Evolutionary conservation across 139 green algal species (phyloP).

Genomic region (Micractinium sp.): DNA sequence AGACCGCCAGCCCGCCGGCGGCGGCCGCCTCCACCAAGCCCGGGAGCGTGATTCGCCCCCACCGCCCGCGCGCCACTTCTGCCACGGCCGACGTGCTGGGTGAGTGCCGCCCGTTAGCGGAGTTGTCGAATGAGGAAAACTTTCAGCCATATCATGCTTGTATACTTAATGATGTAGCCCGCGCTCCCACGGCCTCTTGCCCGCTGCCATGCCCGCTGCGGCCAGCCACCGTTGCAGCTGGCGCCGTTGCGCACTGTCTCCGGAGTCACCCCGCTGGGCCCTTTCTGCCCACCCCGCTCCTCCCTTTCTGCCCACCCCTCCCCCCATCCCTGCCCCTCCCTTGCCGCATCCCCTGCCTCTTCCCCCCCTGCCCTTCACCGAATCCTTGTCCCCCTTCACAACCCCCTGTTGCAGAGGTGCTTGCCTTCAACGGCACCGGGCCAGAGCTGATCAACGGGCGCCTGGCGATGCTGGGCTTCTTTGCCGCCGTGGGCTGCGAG

Average conservation of each 20-base stretch:
- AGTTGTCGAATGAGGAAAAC: background rate
- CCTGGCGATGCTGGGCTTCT: constrained; percentile 61
- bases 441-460: constrained; percentile 69
- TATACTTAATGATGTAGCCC: background rate
- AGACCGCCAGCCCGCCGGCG: background rate
- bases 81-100: background rate
- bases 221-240: too few relatives aligned
- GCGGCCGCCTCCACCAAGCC: background rate
- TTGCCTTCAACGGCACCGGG: constrained; percentile 22
- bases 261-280: too few relatives aligned
- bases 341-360: background rate
- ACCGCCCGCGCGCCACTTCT: background rate
- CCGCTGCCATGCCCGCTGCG: background rate
- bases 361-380: background rate
- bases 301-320: background rate
- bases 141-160: background rate
- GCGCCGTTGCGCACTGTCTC: too few relatives aligned
- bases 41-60: background rate
- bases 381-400: background rate
- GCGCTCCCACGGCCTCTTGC: background rate
- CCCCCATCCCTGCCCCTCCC: too few relatives aligned
- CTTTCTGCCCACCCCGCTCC: background rate
- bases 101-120: background rate
- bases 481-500: constrained; percentile 68
- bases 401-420: constrained; percentile 24